These are phyloP conservation scores for Oryza brachyantha DNA, from an alignment of 176 grass and related monocot species.

Conservation along the genomic window DNA sequence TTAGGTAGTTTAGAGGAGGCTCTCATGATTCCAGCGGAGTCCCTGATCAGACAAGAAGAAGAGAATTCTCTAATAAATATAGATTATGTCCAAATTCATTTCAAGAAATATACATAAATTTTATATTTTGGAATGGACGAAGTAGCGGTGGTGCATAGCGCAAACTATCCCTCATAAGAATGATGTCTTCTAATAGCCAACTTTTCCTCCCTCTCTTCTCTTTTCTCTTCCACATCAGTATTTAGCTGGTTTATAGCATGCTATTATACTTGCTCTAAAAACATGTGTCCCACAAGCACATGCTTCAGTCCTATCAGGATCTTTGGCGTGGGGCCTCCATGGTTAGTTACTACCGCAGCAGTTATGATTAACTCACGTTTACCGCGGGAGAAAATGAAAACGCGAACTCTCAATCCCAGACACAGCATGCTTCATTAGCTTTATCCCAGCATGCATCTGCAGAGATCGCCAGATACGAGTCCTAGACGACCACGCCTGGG, in stretches of 20 bases:
- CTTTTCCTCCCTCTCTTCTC: too few species aligned
- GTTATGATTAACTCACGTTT: conserved; percentile 1
- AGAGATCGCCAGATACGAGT: background rate
- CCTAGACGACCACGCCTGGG: background rate
- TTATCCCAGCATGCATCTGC: background rate
- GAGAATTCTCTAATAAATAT: too few species aligned
- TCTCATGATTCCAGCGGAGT: too few species aligned
- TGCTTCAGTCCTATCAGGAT: conserved; percentile 9
- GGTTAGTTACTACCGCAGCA: background rate
- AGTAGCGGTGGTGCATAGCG: background rate
- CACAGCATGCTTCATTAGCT: background rate
- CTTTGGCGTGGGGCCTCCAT: background rate
- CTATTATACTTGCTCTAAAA: background rate
- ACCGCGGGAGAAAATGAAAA: background rate
- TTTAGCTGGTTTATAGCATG: too few species aligned
- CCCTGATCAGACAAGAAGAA: too few species aligned
- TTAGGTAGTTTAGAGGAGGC: too few species aligned
- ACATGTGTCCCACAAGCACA: background rate
- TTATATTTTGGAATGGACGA: too few species aligned
- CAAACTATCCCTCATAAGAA: background rate
- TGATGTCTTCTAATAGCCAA: too few species aligned
- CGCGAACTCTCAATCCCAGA: too few species aligned
- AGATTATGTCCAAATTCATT: too few species aligned
- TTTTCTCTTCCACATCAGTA: too few species aligned
- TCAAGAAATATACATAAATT: too few species aligned